Base-by-base conservation (phyloP, 2,329 filamentous ascomycete species). In the Pseudogymnoascus sp. region DNA sequence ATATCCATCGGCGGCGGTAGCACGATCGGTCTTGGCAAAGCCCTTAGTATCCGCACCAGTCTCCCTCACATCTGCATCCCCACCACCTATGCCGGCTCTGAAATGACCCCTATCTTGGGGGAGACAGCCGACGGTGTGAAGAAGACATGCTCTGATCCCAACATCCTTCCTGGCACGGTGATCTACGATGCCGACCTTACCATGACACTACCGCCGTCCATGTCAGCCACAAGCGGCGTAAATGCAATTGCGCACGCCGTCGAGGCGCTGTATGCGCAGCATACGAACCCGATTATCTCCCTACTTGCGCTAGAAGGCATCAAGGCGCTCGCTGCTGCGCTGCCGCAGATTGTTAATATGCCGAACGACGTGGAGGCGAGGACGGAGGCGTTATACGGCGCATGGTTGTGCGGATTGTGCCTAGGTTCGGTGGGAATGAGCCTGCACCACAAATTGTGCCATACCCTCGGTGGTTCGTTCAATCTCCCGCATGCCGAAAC, bases 171-270 rank as follows among this genome's bases (percentile, higher is more conserved):
- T 0, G 77, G 75, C 0, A 80, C 79, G 0, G 84, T 87, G 3
- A 81, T 88, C 37, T 87, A 87, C 68, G 84, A 88, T 72, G 82
- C 85, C 16, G 78, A 85, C 66, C 72, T 86, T 60, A 86, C 84
- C 0, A 76, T 84, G 77, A 81, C 79, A 1, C 72, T 87, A 22
- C 83, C 84, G 0, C 67, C 72, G 2, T 70, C 69, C 0, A 74
- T 85, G 70, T 82, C 77, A 64, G 78, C 79, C 2, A 83, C 79
- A 0, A 86, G 82, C 62, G 84, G 84, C 54, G 76, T 87, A 57
- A 87, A 87, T 68, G 84, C 84, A 0, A 84, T 87, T 70, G 84
- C 85, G 2, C 84, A 87, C 71, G 79, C 83, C 76, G 83, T 86
- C 59, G 84, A 87, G 71, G 81, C 84, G 1, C 74, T 87, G 2